phyloP scores from a whole-genome alignment of 164 flowering plant species.

The Nymphaea colorata region DNA sequence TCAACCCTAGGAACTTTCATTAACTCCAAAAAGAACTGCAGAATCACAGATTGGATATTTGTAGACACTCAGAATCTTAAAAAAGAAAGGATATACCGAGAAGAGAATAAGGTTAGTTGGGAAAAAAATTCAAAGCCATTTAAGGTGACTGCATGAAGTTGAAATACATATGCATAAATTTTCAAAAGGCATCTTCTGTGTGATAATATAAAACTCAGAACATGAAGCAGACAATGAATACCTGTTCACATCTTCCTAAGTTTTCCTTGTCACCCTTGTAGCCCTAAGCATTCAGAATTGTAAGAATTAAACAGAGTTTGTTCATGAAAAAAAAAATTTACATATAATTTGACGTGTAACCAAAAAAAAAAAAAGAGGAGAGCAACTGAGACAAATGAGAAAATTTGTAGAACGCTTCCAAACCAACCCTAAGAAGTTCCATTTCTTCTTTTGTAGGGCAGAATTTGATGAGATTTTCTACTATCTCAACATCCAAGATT shows the following conservation, averaged over 20 bases:
- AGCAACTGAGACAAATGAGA: not conserved
- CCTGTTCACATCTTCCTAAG: conserved; percentile 96
- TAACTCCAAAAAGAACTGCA: conserved; percentile 81
- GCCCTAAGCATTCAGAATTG: conserved; percentile 20
- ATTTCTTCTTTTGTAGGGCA: conserved; percentile 98
- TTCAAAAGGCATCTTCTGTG: too few relatives aligned
- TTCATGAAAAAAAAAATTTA: too few relatives aligned
- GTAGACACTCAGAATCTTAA: too few relatives aligned
- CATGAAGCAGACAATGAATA: conserved; percentile 6
- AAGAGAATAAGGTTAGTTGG: too few relatives aligned
- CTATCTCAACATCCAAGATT: conserved; percentile 86
- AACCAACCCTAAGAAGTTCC: conserved; percentile 84
- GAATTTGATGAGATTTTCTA: conserved; percentile 88
- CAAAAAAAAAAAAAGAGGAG: too few relatives aligned
- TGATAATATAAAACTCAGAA: not conserved
- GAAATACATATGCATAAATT: too few relatives aligned
- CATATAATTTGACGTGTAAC: too few relatives aligned
- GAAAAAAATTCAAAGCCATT: too few relatives aligned
- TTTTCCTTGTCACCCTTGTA: conserved; percentile 69
- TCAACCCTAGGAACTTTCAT: conserved; percentile 97
- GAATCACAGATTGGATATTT: not conserved
- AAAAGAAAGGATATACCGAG: too few relatives aligned
- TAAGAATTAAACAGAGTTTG: too few relatives aligned
- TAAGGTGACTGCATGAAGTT: too few relatives aligned
- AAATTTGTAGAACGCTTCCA: not conserved